Evolutionary conservation across 2,329 filamentous ascomycete genomes (phyloP), one percentile per base, ranked within the genome.

Genomic region (Helotiales sp.): DNA sequence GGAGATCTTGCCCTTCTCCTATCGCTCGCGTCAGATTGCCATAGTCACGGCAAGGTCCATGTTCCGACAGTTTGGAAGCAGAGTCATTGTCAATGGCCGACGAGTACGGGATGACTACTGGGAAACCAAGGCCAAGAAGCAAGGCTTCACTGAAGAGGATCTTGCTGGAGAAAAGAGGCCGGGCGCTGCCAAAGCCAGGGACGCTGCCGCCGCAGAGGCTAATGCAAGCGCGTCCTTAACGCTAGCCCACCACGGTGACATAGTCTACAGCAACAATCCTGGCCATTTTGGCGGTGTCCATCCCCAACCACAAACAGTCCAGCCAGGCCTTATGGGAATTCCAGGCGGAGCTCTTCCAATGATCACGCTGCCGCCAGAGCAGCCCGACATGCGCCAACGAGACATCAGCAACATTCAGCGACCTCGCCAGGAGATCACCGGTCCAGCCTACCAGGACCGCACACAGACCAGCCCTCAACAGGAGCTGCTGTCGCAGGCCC

Each of bases 1-100:
- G 81, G 96, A 98, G 76, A 96, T 98, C 66, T 83, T 99, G 22
- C 96, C 96, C 0, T 99, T 98, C 79, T 97, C 95, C 3, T 99
- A 99, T 79, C 89, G 96, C 52, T 99, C 96, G n/a, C 89, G 96
- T 60, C 96, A 99, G 80, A 99, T 99, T 73, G 96, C 96, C 61
- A 97, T 99, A 70, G 96, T 99, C 50, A 98, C 96, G 0, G 96
- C 96, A 32, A 89, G 93, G 71, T 98, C 95, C 74, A 99, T 99
- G 96, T 99, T 98, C 80, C 90, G 96, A 50, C 96, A 99, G 79
- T 99, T 99, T 79, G 96, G 96, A 58, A 97, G 94, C 79, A 88
- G 96, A 70, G 91, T 99, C 61, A 96, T 99, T 71, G 89, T 92
- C 40, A 92, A 94, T 75, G 96, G 96, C 37, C 87, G 95, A 70